A percentile compares a stretch with the other conserved stretches of the same genome.
phyloP scores from a whole-genome alignment of 495 filamentous ascomycete species.

The Chaetomium fimeti region DNA sequence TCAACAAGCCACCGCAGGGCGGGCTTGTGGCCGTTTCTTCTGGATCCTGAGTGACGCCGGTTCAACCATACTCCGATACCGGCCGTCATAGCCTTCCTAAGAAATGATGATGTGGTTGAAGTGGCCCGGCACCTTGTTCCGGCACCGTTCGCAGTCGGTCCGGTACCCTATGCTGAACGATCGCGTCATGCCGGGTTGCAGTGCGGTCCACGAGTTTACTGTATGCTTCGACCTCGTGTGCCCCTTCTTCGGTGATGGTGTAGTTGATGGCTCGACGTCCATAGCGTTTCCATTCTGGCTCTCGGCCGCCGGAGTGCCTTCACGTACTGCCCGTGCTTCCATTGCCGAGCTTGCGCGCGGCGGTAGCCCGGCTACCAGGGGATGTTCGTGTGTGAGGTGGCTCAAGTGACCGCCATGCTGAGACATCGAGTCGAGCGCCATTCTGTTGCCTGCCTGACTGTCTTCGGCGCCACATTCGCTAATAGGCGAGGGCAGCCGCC shows the following conservation, averaged over 20 bases:
- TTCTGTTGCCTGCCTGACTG: conserved; percentile 36
- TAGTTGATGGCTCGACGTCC: conserved; percentile 36
- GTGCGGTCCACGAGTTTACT: conserved; percentile 48
- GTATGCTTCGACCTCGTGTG: conserved; percentile 50
- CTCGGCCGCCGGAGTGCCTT: conserved; percentile 11
- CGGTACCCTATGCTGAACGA: conserved; percentile 81
- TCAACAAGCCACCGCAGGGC: not conserved
- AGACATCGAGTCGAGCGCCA: conserved; percentile 40
- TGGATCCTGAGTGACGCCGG: conserved; percentile 11
- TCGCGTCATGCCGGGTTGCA: conserved; percentile 59
- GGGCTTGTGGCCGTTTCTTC: conserved; percentile 11
- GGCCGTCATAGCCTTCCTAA: conserved; percentile 35
- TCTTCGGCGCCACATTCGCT: conserved; percentile 62
- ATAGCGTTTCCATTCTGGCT: conserved; percentile 22
- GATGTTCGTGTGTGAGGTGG: conserved; percentile 42
- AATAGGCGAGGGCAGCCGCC: conserved; percentile 68
- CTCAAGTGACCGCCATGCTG: conserved; percentile 29
- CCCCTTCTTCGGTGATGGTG: conserved; percentile 41
- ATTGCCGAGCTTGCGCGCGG: conserved; percentile 26
- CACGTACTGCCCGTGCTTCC: conserved; percentile 14
- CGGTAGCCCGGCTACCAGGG: conserved; percentile 30
- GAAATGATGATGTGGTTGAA: conserved; percentile 77
- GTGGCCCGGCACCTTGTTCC: conserved; percentile 74
- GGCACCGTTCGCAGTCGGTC: conserved; percentile 84
- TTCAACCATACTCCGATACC: conserved; percentile 16